phyloP scores from a whole-genome alignment of 75 land plant genomes.

The Selaginella moellendorffii region DNA sequence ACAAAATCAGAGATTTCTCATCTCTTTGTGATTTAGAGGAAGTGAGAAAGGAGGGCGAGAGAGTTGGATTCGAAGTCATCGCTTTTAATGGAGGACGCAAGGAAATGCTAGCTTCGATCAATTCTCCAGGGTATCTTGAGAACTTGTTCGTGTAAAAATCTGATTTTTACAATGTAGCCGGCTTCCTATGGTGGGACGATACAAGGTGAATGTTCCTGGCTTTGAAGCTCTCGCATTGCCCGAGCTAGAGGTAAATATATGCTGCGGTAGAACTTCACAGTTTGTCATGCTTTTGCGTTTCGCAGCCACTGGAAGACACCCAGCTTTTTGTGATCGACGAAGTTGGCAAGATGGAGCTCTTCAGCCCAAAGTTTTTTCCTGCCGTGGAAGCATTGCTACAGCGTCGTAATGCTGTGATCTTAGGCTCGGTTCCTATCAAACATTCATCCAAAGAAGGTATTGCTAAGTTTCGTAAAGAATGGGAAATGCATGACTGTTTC shows the following conservation, averaged over 20 bases:
- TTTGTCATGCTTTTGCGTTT: no score
- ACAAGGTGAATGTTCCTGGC: conserved; percentile 58
- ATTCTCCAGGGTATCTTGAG: not conserved
- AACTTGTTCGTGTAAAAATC: not conserved
- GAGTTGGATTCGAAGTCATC: conserved; percentile 67
- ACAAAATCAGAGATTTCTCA: not conserved
- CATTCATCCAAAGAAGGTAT: not conserved
- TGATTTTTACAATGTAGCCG: conserved; percentile 12
- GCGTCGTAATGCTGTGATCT: conserved; percentile 45
- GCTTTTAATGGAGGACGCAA: conserved; percentile 38
- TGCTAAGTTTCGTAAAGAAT: not conserved
- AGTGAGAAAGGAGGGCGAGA: conserved; percentile 34
- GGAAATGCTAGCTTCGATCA: not conserved
- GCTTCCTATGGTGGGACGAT: conserved; percentile 67
- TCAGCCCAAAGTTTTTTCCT: conserved; percentile 61
- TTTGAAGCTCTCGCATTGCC: conserved; percentile 73
- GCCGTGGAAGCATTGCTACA: conserved; percentile 46
- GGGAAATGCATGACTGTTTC: not conserved
- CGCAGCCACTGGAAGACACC: no score
- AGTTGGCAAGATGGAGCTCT: conserved; percentile 84
- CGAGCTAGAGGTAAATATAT: conserved; percentile 42
- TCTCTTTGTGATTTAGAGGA: conserved; percentile 29
- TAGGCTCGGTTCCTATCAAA: conserved; percentile 53
- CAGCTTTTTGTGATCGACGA: conserved; percentile 73
- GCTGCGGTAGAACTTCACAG: not conserved